Conservation (phyloP, 768 basidiomycete genomes). For the Termitomyces sp. region DNA sequence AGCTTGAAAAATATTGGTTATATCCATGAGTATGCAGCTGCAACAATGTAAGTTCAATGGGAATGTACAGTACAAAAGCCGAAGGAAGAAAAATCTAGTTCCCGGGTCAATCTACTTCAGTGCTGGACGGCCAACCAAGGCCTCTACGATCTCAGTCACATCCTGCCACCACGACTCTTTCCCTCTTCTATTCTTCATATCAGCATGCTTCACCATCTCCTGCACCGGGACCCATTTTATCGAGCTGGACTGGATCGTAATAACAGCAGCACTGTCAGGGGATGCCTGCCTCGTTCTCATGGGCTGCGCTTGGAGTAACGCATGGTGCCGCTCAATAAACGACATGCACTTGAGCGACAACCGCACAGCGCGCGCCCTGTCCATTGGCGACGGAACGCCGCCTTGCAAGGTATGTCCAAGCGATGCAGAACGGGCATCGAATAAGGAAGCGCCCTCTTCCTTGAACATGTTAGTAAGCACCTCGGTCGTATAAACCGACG, state of each 20-base stretch:
- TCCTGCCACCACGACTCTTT: conserved; percentile 75
- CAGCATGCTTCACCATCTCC: conserved; percentile 82
- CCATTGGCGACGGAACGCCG: conserved; percentile 90
- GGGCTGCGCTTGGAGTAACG: conserved; percentile 41
- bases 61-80: background rate
- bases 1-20: no score
- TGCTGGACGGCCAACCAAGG: conserved; percentile 61
- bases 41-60: no score
- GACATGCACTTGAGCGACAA: conserved; percentile 90
- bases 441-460: conserved; percentile 86
- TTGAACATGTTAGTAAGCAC: conserved; percentile 91
- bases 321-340: conserved; percentile 85
- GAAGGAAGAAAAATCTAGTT: background rate
- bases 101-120: conserved; percentile 31
- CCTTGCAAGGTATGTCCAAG: conserved; percentile 99
- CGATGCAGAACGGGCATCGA: conserved; percentile 95
- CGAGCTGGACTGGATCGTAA: conserved; percentile 82
- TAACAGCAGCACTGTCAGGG: conserved; percentile 75
- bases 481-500: conserved; percentile 85
- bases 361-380: conserved; percentile 87
- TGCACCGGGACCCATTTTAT: conserved; percentile 81
- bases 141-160: conserved; percentile 69
- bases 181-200: conserved; percentile 86
- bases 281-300: conserved; percentile 49
- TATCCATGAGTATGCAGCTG: no score